Base-by-base conservation (phyloP, 805 yeast species). In the Saturnispora serradocipensis region DNA sequence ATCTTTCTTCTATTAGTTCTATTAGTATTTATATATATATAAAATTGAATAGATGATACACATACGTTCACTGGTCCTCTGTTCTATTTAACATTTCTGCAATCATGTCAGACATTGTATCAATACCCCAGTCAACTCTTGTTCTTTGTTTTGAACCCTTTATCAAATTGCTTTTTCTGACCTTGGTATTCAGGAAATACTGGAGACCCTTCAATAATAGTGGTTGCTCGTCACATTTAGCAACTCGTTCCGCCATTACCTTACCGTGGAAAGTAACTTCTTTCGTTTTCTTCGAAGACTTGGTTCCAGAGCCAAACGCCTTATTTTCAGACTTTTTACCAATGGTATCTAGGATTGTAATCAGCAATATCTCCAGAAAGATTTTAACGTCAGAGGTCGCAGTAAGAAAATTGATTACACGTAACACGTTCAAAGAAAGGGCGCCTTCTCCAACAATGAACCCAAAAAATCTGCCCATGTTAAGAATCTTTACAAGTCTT, bases 401-500 rank as follows among this genome's bases (percentile, higher is more conserved):
- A 0, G 88, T 78, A 52, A 90, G 66, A 53, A 90, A 83, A 58
- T 91, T 86, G 32, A 87, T 77, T 6, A 81, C 81, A 57, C 85
- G 79, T 56, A 93, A 72, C 2, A 86, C 67, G 60, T 87, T 90
- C 46, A 93, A 70, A 3, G 88, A 81, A 54, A 91, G 70, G 0
- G 83, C 74, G 1, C 86, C 87, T 59, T 86, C 88, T 2, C 86
- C 81, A 16, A 90, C 76, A 43, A 93, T 63, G 47, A 70, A 72
- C 0, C 96, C 98, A 60, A 79, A 93, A 56, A 93, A 81, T 53
- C 88, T 74, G 3, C 96, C 97, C 57, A 83, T 71, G 57, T 87
- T 88, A 44, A 86, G 74, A 22, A 82, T 72, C 57, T 78, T 78
- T 58, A 77, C 78, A 35, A 86, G 64, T 57, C 78, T 77, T 7